Conservation (phyloP, 805 yeast species). For the Scheffersomyces spartinae region DNA sequence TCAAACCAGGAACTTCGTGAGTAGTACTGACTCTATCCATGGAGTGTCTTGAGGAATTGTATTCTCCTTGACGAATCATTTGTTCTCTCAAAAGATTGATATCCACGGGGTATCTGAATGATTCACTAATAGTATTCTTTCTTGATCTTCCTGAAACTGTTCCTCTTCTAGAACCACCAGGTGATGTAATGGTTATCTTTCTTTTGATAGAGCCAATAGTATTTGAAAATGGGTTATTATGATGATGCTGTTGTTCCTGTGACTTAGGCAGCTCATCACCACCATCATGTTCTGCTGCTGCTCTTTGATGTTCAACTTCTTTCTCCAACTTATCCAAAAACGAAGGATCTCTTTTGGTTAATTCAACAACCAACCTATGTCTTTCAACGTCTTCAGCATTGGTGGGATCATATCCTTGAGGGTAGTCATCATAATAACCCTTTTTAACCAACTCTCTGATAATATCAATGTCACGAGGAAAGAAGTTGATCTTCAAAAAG, state of each 20-base stretch:
- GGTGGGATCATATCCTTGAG: slow-evolving; percentile 44
- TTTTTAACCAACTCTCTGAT: slow-evolving; percentile 47
- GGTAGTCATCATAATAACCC: slow-evolving; percentile 42
- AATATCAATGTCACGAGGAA: slow-evolving; percentile 60
- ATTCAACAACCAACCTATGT: slow-evolving; percentile 20
- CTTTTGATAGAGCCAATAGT: slow-evolving; percentile 26
- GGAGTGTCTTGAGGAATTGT: slow-evolving; percentile 19
- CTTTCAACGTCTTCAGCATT: slow-evolving; percentile 29
- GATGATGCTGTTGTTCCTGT: slow-evolving; percentile 1
- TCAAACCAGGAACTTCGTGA: slow-evolving; percentile 37
- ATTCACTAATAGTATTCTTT: slow-evolving; percentile 12
- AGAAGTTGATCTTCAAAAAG: slow-evolving; percentile 36
- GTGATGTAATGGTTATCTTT: slow-evolving; percentile 15
- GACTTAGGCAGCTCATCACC: slow-evolving; percentile 1
- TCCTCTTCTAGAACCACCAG: slow-evolving; percentile 12
- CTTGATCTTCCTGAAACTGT: slow-evolving; percentile 7
- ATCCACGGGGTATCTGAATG: slow-evolving; percentile 21
- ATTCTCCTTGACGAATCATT: slow-evolving; percentile 28
- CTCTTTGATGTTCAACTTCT: slow-evolving; percentile 9
- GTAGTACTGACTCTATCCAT: slow-evolving; percentile 31
- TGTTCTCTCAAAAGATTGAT: slow-evolving; percentile 22
- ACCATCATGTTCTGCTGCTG: slow-evolving; percentile 3
- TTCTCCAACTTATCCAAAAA: slow-evolving; percentile 22
- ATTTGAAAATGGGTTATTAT: slow-evolving; percentile 10
- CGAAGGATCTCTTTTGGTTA: slow-evolving; percentile 24